Percentiles rank a stretch among this genome's conserved stretches.
Conservation (phyloP, 169 alveolate species). For the Babesia sp. region DNA sequence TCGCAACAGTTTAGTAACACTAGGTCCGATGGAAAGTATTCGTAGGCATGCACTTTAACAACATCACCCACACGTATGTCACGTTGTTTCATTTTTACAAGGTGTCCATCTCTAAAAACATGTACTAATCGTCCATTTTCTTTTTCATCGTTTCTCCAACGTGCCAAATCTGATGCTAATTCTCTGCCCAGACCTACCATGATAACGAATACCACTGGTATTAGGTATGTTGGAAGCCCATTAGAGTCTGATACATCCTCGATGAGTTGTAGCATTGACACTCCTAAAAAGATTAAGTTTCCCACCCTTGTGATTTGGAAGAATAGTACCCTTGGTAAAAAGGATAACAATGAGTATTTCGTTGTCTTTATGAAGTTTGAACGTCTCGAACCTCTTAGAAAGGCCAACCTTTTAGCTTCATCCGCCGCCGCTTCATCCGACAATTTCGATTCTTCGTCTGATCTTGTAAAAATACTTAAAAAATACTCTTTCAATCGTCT, state of each 20-base stretch:
- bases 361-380: constrained; percentile 63
- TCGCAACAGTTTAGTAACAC: constrained; percentile 87
- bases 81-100: constrained; percentile 79
- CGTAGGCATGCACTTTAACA: constrained; percentile 85
- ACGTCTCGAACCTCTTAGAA: constrained; percentile 29
- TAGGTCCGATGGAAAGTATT: constrained; percentile 93
- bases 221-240: constrained; percentile 88
- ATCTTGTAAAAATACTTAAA: not conserved
- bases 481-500: not conserved
- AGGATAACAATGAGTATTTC: constrained; percentile 60
- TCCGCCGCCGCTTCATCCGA: constrained; percentile 24
- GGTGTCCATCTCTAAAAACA: constrained; percentile 74
- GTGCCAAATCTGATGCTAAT: constrained; percentile 88
- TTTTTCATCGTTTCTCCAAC: constrained; percentile 86
- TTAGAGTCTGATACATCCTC: constrained; percentile 83
- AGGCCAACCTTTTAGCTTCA: constrained; percentile 36
- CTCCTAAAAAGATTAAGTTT: constrained; percentile 85
- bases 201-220: constrained; percentile 91
- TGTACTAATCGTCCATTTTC: constrained; percentile 85
- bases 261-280: constrained; percentile 85
- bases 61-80: constrained; percentile 90
- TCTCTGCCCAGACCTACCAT: constrained; percentile 90
- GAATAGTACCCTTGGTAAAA: constrained; percentile 65
- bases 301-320: constrained; percentile 79
- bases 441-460: not conserved